These are phyloP conservation scores for Pichia phayaonensis DNA, from an alignment of 805 yeast species.

Conservation along the genomic window DNA sequence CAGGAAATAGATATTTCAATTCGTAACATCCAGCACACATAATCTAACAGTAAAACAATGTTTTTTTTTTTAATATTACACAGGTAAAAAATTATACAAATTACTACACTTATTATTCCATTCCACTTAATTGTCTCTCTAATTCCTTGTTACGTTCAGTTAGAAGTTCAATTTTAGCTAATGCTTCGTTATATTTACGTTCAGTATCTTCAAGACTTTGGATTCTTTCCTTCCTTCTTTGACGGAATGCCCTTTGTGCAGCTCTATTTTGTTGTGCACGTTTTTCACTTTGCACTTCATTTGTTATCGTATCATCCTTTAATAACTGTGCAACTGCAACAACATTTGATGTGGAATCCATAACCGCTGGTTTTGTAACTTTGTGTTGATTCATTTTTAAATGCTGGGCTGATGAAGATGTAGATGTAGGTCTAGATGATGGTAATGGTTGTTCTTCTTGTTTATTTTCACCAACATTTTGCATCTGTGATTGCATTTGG, in stretches of 20 bases:
- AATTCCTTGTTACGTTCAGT: conserved; percentile 58
- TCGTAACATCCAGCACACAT: not conserved
- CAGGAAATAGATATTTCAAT: not conserved
- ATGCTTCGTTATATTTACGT: conserved; percentile 51
- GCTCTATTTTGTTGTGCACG: conserved; percentile 89
- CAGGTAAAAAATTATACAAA: not conserved
- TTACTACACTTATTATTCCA: not conserved
- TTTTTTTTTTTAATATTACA: not conserved
- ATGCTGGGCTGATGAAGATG: not conserved
- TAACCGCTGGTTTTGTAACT: not conserved
- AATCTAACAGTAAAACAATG: not conserved
- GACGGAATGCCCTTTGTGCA: conserved; percentile 88
- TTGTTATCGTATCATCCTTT: not conserved
- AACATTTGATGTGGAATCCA: not conserved
- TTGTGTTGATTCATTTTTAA: not conserved
- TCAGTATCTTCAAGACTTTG: conserved; percentile 72
- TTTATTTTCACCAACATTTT: not conserved
- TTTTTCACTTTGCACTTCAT: conserved; percentile 30
- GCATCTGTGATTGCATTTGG: not conserved
- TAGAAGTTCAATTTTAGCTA: conserved; percentile 59
- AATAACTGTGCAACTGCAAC: conserved; percentile 2
- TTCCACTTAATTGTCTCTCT: conserved; percentile 43
- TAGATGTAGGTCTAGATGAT: not conserved
- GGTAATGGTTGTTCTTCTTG: not conserved
- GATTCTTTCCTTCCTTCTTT: conserved; percentile 72